Percentiles rank a stretch among this genome's conserved stretches.
Conservation (phyloP, 1,139 yeast species). For the Yamadazyma dendronema region DNA sequence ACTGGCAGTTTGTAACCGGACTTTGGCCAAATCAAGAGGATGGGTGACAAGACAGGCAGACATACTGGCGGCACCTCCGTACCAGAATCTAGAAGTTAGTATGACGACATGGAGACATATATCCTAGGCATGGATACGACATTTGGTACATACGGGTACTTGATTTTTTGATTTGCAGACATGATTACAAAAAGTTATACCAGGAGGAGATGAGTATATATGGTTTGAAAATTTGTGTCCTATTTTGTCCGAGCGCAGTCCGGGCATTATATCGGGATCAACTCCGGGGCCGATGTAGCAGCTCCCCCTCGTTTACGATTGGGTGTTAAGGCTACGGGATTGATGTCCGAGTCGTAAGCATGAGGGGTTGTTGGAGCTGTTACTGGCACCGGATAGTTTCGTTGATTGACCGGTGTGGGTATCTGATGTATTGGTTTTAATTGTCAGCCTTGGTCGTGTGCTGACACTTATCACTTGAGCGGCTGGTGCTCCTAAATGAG, state of each 20-base stretch:
- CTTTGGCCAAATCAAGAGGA: conserved; percentile 83
- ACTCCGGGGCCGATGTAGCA: conserved; percentile 1
- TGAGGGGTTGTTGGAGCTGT: too few relatives aligned
- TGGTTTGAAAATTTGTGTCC: not conserved
- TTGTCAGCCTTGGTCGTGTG: too few relatives aligned
- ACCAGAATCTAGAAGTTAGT: conserved; percentile 39
- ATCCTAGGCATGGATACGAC: not conserved
- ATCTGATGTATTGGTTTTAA: too few relatives aligned
- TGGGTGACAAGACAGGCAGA: conserved; percentile 63
- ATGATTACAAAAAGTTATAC: conserved; percentile 2
- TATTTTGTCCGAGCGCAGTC: conserved; percentile 1
- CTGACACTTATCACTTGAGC: too few relatives aligned
- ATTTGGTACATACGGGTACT: conserved; percentile 14
- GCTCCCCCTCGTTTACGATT: not conserved
- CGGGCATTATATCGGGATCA: not conserved
- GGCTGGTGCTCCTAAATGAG: too few relatives aligned
- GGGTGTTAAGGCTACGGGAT: conserved; percentile 1
- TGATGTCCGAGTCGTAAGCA: too few relatives aligned
- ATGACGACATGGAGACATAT: not conserved
- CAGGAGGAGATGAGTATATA: not conserved
- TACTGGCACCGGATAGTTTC: too few relatives aligned
- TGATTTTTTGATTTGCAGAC: conserved; percentile 14
- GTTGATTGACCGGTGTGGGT: too few relatives aligned
- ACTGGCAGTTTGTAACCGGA: conserved; percentile 73
- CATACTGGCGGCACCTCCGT: conserved; percentile 65